Conservation (phyloP, 352 stramenopile genomes). For the Phytophthora vignae region DNA sequence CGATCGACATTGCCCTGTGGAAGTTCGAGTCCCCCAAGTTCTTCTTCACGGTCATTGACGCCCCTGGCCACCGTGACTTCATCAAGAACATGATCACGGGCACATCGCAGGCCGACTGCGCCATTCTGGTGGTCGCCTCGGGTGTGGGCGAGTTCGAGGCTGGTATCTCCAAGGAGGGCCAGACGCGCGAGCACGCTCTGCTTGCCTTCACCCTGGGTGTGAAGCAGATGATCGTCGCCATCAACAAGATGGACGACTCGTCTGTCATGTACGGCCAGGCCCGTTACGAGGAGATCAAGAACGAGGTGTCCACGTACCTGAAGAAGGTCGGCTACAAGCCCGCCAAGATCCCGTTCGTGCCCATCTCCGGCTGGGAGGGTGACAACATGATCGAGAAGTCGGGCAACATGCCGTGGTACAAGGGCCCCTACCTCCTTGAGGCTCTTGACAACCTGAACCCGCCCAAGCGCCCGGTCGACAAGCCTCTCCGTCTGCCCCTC, state of each 20-base stretch:
- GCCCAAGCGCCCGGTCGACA: conserved; percentile 94
- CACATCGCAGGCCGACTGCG: conserved; percentile 98
- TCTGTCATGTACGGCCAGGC: conserved; percentile 93
- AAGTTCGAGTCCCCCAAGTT: conserved; percentile 98
- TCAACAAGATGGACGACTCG: conserved; percentile 99
- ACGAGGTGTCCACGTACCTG: conserved; percentile 92
- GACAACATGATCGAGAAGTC: conserved; percentile 98
- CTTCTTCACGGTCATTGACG: conserved; percentile 98
- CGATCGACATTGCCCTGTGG: conserved; percentile 97
- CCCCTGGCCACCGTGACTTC: conserved; percentile 98
- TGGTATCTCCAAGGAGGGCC: conserved; percentile 95
- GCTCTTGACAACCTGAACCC: conserved; percentile 92
- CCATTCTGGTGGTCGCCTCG: conserved; percentile 96
- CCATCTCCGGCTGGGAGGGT: conserved; percentile 96
- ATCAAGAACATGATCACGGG: conserved; percentile 99
- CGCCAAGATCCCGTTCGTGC: conserved; percentile 95
- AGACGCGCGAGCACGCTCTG: conserved; percentile 96
- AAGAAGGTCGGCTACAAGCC: conserved; percentile 98
- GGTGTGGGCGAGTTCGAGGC: conserved; percentile 94
- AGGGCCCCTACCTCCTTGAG: conserved; percentile 92
- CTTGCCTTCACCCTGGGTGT: conserved; percentile 97
- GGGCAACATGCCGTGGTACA: conserved; percentile 97
- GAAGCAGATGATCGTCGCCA: conserved; percentile 97
- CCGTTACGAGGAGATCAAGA: conserved; percentile 96
- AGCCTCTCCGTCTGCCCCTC: conserved; percentile 96